Base-by-base conservation (phyloP, 2,329 filamentous ascomycete species). In the Claviceps sp. region DNA sequence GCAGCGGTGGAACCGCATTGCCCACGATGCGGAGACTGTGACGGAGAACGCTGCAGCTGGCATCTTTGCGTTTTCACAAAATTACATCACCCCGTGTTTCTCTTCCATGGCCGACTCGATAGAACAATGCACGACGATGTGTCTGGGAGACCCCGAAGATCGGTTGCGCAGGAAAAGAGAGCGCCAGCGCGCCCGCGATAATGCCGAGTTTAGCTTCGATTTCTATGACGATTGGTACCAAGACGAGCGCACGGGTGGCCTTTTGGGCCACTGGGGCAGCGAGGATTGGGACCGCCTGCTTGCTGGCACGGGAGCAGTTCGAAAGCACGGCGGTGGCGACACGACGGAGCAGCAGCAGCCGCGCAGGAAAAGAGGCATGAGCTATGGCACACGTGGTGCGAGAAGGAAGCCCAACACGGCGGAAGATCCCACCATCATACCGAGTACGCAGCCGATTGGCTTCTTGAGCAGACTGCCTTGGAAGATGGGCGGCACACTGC, bases 141-240 rank as follows among this genome's bases (percentile, higher is more conserved):
- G 88, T 58, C 68, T 82, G 38, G 85, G 86, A 51, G 81, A 81
- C 61, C 79, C 80, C 51, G 85, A 90, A 59, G 86, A 91, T 63
- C 82, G 86, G 54, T 72, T 81, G 48, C 81, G 86, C 34, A 81
- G 87, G 52, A 70, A 73, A 46, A 74, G 84, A 55, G 82, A 88
- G 60, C 78, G 85, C 45, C 76, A 78, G 20, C 72, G 77, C 8
- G 70, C 72, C 24, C 68, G 71, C 55, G 81, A 79, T 2, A 69
- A 81, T 50, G 86, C 89, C 30, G 90, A 96, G 68, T 80, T 86
- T 61, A 90, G 81, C 62, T 97, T 97, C 65, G 91, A 96, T 67
- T 97, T 97, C 66, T 97, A 97, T 71, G 91, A 96, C 67, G 91
- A 96, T 67, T 97, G 91, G 91, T 88, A 95, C 55, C 74, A 78